Conservation (phyloP, 2,329 filamentous ascomycete species). For the Exophiala bonariae region DNA sequence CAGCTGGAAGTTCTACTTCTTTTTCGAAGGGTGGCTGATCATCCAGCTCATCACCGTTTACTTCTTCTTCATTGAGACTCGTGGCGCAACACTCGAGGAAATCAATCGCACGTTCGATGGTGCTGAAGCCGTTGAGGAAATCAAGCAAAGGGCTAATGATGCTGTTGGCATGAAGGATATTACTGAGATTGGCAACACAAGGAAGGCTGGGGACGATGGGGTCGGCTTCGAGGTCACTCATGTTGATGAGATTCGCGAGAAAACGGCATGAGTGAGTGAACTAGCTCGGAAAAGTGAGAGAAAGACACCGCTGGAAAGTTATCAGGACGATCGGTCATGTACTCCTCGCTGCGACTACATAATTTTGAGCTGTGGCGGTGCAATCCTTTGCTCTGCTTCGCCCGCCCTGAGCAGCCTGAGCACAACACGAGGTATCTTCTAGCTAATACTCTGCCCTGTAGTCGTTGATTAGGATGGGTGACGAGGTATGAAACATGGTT, state of each 20-base stretch:
- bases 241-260: conserved; percentile 12
- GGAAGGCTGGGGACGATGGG: conserved; percentile 1
- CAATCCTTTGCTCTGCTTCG: too few species aligned
- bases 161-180: conserved; percentile 14
- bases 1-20: conserved; percentile 38
- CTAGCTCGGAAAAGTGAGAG: too few species aligned
- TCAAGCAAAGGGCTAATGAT: conserved; percentile 46
- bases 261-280: background rate
- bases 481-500: too few species aligned
- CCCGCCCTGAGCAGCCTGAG: too few species aligned
- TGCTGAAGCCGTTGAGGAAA: conserved; percentile 54
- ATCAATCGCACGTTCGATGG: conserved; percentile 70
- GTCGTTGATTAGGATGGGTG: too few species aligned
- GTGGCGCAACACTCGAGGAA: conserved; percentile 68
- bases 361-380: too few species aligned
- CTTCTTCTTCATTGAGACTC: conserved; percentile 54
- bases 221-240: conserved; percentile 3
- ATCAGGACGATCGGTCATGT: too few species aligned
- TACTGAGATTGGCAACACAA: background rate
- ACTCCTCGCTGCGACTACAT: too few species aligned
- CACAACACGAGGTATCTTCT: too few species aligned
- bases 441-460: too few species aligned
- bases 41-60: conserved; percentile 35
- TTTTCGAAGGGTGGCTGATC: conserved; percentile 35
- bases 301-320: too few species aligned